A percentile compares a stretch with the other conserved stretches of the same genome.
Conservation (phyloP, 75 land plant species). For the Isoetes taiwanensis region DNA sequence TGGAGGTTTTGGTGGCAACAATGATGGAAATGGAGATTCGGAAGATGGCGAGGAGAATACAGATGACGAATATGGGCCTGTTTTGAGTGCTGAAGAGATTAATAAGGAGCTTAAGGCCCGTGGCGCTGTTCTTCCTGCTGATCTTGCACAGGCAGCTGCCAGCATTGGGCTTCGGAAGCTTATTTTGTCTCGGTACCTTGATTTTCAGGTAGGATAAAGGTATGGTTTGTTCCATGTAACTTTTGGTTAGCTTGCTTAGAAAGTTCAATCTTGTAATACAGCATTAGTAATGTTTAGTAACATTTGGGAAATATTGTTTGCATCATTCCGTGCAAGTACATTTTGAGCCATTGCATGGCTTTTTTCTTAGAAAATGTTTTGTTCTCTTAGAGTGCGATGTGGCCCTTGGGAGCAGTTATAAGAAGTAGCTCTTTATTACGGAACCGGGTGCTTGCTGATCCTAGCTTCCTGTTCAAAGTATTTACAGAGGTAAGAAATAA, state of each 20-base stretch:
- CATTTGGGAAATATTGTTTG: no score
- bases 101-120: slow-evolving; percentile 38
- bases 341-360: background rate
- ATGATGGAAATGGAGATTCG: slow-evolving; percentile 12
- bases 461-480: slow-evolving; percentile 81
- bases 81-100: slow-evolving; percentile 71
- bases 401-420: slow-evolving; percentile 54
- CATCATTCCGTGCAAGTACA: no score
- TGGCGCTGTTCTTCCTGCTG: slow-evolving; percentile 57
- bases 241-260: background rate
- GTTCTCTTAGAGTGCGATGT: slow-evolving; percentile 23
- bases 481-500: slow-evolving; percentile 74
- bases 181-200: slow-evolving; percentile 53
- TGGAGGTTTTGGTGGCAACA: slow-evolving; percentile 22
- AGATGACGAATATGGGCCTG: slow-evolving; percentile 73
- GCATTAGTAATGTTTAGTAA: no score
- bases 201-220: slow-evolving; percentile 68
- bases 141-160: slow-evolving; percentile 77
- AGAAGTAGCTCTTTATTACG: slow-evolving; percentile 47
- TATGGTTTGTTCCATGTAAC: background rate
- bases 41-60: slow-evolving; percentile 29
- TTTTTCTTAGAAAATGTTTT: slow-evolving; percentile 10
- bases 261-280: no score
- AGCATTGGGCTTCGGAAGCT: slow-evolving; percentile 50
- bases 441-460: slow-evolving; percentile 89